Evolutionary conservation across 441 rosid genomes (phyloP).

Genomic region (Populus trichocarpa): DNA sequence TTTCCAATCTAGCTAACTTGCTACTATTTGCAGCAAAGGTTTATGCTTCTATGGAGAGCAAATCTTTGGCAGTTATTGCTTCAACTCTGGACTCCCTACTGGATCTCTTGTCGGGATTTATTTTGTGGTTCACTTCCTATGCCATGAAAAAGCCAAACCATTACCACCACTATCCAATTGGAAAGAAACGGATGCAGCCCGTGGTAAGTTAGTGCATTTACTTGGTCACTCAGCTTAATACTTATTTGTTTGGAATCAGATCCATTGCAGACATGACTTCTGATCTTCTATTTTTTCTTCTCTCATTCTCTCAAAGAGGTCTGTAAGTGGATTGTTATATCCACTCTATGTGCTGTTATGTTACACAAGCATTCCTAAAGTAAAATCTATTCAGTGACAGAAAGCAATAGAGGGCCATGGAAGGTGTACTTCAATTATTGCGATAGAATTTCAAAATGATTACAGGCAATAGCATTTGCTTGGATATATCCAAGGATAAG

Average conservation of each 20-base stretch:
- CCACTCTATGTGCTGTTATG: neutral
- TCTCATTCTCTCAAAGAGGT: neutral
- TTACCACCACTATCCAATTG: constrained; percentile 47
- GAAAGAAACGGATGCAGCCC: constrained; percentile 63
- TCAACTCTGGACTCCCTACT: constrained; percentile 62
- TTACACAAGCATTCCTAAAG: neutral
- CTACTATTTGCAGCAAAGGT: constrained; percentile 54
- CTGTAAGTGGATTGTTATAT: neutral
- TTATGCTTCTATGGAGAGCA: constrained; percentile 55
- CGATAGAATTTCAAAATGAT: neutral
- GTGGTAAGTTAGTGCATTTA: constrained; percentile 31
- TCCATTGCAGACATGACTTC: neutral
- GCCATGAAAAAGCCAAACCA: constrained; percentile 57
- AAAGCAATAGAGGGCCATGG: neutral
- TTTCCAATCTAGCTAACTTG: constrained; percentile 45
- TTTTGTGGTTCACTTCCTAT: constrained; percentile 47
- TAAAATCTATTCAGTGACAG: neutral
- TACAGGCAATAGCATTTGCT: neutral
- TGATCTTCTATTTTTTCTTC: neutral
- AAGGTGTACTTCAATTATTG: neutral
- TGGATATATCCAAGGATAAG: neutral
- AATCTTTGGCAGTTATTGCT: constrained; percentile 62
- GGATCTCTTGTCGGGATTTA: constrained; percentile 62
- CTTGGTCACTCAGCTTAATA: neutral
- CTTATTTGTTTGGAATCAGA: neutral